Evolutionary conservation across 1,284 basidiomycete species (phyloP).

Genomic region (Pseudozyma pruni): DNA sequence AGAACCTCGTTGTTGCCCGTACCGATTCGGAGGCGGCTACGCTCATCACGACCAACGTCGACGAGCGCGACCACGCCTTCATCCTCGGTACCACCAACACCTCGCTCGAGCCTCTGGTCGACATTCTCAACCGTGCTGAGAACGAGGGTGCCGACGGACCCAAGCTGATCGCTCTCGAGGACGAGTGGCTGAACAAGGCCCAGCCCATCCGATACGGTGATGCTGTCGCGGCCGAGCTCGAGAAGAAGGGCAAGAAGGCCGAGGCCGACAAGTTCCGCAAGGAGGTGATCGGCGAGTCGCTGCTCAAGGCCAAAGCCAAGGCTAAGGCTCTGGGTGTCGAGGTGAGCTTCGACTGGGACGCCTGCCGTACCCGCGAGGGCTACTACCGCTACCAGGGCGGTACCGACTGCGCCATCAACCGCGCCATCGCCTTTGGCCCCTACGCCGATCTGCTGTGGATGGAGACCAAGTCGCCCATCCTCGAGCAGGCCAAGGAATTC

Average conservation of each 20-base stretch:
- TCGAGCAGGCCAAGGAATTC: conserved; percentile 92
- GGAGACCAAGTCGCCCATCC: conserved; percentile 96
- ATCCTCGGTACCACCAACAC: conserved; percentile 91
- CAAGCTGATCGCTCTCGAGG: conserved; percentile 85
- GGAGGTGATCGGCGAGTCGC: conserved; percentile 76
- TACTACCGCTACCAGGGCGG: conserved; percentile 98
- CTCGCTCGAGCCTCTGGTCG: conserved; percentile 76
- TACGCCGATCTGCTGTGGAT: conserved; percentile 80
- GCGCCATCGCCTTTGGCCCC: conserved; percentile 90
- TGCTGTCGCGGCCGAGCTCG: conserved; percentile 79
- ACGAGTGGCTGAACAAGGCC: conserved; percentile 83
- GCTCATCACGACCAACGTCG: conserved; percentile 94
- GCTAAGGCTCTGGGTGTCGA: conserved; percentile 83
- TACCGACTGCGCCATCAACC: conserved; percentile 91
- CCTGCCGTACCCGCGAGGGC: conserved; percentile 91
- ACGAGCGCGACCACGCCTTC: conserved; percentile 94
- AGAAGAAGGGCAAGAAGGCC: conserved; percentile 72
- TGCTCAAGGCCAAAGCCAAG: conserved; percentile 77
- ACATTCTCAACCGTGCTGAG: conserved; percentile 86
- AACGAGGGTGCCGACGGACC: conserved; percentile 80
- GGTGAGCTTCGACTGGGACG: conserved; percentile 89
- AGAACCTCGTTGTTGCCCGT: conserved; percentile 79
- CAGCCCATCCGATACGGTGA: conserved; percentile 82
- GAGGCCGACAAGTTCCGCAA: conserved; percentile 73
- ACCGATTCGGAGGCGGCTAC: conserved; percentile 91